A percentile compares a stretch with the other conserved stretches of the same genome.
Conservation (phyloP, 1,139 yeast genomes). For the Sugiyamaella grinbergsii region DNA sequence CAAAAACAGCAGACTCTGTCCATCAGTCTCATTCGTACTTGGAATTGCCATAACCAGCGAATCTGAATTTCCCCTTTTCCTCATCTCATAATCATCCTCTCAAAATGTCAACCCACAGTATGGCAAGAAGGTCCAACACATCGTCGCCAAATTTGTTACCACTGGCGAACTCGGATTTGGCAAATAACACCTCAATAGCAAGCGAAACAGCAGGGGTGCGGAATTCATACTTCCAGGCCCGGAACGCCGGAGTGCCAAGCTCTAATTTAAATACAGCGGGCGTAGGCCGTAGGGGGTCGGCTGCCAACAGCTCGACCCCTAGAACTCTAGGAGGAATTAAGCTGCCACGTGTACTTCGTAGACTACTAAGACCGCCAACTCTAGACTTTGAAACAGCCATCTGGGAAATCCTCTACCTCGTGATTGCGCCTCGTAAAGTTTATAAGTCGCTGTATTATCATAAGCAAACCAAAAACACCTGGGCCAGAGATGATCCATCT, state of each 20-base stretch:
- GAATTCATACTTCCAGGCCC: constrained; percentile 20
- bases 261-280: neutral
- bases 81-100: neutral
- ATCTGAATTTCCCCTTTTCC: neutral
- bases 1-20: no score
- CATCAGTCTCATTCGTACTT: no score
- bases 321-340: constrained; percentile 27
- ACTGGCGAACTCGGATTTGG: constrained; percentile 17
- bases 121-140: constrained; percentile 22
- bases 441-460: constrained; percentile 81
- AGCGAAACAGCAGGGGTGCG: constrained; percentile 5
- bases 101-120: neutral
- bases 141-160: constrained; percentile 21
- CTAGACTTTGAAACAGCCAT: constrained; percentile 89
- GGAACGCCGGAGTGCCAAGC: constrained; percentile 20
- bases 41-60: no score
- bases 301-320: neutral
- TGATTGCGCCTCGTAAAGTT: constrained; percentile 76
- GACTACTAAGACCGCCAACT: constrained; percentile 73
- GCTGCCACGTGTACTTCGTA: constrained; percentile 39
- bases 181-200: constrained; percentile 10
- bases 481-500: constrained; percentile 92
- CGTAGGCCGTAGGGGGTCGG: constrained; percentile 11
- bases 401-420: constrained; percentile 82
- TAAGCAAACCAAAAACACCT: constrained; percentile 64